phyloP scores from a whole-genome alignment of 768 basidiomycete species.

The Lentinula lateritia region DNA sequence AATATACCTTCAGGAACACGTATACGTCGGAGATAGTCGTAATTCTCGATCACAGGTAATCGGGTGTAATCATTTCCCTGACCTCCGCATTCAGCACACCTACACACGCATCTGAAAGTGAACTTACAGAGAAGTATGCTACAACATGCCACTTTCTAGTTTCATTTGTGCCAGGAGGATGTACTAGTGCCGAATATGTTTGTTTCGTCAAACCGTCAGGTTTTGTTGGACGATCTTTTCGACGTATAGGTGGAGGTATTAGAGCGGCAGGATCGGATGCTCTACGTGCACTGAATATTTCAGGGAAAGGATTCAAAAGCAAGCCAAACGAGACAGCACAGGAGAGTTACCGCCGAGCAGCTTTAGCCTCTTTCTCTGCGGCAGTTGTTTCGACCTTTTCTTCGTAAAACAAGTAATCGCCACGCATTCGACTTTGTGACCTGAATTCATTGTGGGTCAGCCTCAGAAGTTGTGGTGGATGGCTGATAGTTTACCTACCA shows the following conservation, averaged over 20 bases:
- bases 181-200: slow-evolving; percentile 75
- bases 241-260: slow-evolving; percentile 54
- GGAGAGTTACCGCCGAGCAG: slow-evolving; percentile 57
- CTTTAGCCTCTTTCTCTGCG: slow-evolving; percentile 75
- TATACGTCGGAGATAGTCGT: slow-evolving; percentile 65
- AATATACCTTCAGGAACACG: slow-evolving; percentile 69
- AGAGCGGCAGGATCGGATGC: slow-evolving; percentile 57
- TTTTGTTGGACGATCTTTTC: slow-evolving; percentile 75
- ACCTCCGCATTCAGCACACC: background rate
- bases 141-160: slow-evolving; percentile 80
- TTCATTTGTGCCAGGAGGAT: slow-evolving; percentile 51
- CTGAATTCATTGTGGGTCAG: slow-evolving; percentile 24
- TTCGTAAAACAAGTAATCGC: slow-evolving; percentile 79
- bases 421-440: slow-evolving; percentile 84
- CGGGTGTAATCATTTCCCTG: slow-evolving; percentile 66
- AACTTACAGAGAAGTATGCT: slow-evolving; percentile 70
- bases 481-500: slow-evolving; percentile 38
- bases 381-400: slow-evolving; percentile 78
- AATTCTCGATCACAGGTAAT: slow-evolving; percentile 69
- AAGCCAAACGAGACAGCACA: background rate
- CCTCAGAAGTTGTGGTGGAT: background rate
- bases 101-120: slow-evolving; percentile 5
- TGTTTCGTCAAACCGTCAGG: slow-evolving; percentile 82
- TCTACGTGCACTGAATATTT: slow-evolving; percentile 40
- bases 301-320: background rate